phyloP scores from a whole-genome alignment of 2,329 filamentous ascomycete species.

The Sporothrix schenckii region DNA sequence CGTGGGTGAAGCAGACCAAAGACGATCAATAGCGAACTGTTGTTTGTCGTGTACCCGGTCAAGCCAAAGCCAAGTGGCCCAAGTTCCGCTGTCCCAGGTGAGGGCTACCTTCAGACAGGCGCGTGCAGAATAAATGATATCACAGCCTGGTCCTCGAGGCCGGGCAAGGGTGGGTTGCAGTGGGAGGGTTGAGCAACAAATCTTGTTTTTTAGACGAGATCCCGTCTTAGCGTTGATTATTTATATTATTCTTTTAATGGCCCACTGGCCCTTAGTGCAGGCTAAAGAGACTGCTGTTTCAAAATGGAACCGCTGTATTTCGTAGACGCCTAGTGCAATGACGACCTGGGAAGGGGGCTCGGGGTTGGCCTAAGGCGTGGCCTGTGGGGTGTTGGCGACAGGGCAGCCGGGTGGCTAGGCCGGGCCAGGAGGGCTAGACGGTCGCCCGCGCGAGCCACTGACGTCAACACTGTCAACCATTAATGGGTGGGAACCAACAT shows the following conservation, averaged over 20 bases:
- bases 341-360: neutral
- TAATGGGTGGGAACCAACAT: neutral
- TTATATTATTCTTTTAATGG: neutral
- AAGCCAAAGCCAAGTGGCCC: neutral
- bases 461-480: slow-evolving; percentile 25
- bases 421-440: slow-evolving; percentile 5
- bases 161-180: slow-evolving; percentile 6
- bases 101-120: slow-evolving; percentile 8
- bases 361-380: neutral
- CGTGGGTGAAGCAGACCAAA: neutral
- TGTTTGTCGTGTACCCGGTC: too few species aligned
- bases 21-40: neutral
- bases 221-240: neutral
- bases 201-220: slow-evolving; percentile 10
- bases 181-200: slow-evolving; percentile 4
- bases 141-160: neutral
- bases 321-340: neutral
- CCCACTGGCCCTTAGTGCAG: neutral
- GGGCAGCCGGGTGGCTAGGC: neutral
- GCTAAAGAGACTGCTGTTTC: neutral
- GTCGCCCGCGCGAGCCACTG: slow-evolving; percentile 14
- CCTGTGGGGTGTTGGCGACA: neutral
- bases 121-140: slow-evolving; percentile 20
- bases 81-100: neutral
- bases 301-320: slow-evolving; percentile 5